Percentiles rank a stretch among this genome's conserved stretches.
Evolutionary conservation across 768 basidiomycete species (phyloP).

Genomic region (Suillus subluteus): DNA sequence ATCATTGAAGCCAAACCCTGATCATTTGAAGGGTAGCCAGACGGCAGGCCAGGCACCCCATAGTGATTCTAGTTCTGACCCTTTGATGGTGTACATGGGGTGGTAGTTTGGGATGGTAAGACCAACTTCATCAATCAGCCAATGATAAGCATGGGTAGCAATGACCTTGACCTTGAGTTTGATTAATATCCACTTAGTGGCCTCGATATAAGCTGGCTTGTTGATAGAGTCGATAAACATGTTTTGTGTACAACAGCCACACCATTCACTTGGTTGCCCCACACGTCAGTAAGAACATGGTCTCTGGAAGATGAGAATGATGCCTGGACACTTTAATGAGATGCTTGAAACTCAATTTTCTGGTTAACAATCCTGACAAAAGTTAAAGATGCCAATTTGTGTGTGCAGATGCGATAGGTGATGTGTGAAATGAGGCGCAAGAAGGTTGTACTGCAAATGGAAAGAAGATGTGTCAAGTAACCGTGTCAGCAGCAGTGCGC

Average conservation of each 20-base stretch:
- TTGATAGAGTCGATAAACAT: slow-evolving; percentile 76
- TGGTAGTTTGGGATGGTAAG: slow-evolving; percentile 88
- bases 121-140: slow-evolving; percentile 93
- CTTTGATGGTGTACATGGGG: slow-evolving; percentile 73
- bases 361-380: slow-evolving; percentile 97
- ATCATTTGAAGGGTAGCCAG: slow-evolving; percentile 81
- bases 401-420: slow-evolving; percentile 97
- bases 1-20: slow-evolving; percentile 91
- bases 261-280: slow-evolving; percentile 96
- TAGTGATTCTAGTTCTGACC: slow-evolving; percentile 54
- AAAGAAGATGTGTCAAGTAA: slow-evolving; percentile 93
- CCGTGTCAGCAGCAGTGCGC: slow-evolving; percentile 95
- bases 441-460: slow-evolving; percentile 91
- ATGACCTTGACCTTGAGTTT: slow-evolving; percentile 93
- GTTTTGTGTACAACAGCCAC: slow-evolving; percentile 93
- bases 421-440: slow-evolving; percentile 95
- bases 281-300: slow-evolving; percentile 89
- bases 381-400: slow-evolving; percentile 94
- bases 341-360: slow-evolving; percentile 89
- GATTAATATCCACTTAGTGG: slow-evolving; percentile 88
- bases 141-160: slow-evolving; percentile 91
- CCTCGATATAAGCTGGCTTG: slow-evolving; percentile 75
- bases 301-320: slow-evolving; percentile 92
- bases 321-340: slow-evolving; percentile 82
- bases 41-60: slow-evolving; percentile 75